Percentiles rank a stretch among this genome's conserved stretches.
phyloP scores from a whole-genome alignment of 768 basidiomycete genomes.

The Sporobolomyces pararoseus region DNA sequence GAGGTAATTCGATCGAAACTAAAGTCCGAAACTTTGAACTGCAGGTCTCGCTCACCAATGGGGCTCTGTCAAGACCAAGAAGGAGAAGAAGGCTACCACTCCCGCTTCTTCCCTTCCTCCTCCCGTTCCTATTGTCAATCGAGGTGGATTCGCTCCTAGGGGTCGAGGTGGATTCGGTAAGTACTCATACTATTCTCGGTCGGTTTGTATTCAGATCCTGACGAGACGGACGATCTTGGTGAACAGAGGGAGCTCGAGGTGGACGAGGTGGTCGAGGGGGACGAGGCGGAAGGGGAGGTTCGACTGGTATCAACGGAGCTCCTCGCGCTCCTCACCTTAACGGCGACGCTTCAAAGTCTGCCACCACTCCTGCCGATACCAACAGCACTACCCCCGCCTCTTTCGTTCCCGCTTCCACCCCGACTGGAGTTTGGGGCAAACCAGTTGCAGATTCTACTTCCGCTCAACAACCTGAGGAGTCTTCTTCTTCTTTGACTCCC shows the following conservation, averaged over 20 bases:
- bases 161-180: conserved; percentile 36
- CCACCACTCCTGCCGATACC: conserved; percentile 23
- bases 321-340: conserved; percentile 28
- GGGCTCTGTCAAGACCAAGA: conserved; percentile 42
- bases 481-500: conserved; percentile 10
- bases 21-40: too few relatives aligned
- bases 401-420: conserved; percentile 33
- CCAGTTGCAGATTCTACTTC: conserved; percentile 13
- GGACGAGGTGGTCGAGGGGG: conserved; percentile 35
- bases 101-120: conserved; percentile 6
- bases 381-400: conserved; percentile 25
- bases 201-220: too few relatives aligned
- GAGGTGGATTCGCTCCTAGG: conserved; percentile 32
- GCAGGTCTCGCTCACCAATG: conserved; percentile 43
- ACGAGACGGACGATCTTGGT: too few relatives aligned
- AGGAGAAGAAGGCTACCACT: conserved; percentile 41
- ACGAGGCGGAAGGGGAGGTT: conserved; percentile 31
- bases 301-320: conserved; percentile 29
- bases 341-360: conserved; percentile 1
- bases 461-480: neutral
- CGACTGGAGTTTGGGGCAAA: conserved; percentile 34
- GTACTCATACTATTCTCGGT: too few relatives aligned
- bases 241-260: conserved; percentile 35
- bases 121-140: conserved; percentile 9
- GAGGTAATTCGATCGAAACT: too few relatives aligned